Evolutionary conservation across 768 basidiomycete genomes (phyloP).

Genomic region (Fomitopsis serialis): DNA sequence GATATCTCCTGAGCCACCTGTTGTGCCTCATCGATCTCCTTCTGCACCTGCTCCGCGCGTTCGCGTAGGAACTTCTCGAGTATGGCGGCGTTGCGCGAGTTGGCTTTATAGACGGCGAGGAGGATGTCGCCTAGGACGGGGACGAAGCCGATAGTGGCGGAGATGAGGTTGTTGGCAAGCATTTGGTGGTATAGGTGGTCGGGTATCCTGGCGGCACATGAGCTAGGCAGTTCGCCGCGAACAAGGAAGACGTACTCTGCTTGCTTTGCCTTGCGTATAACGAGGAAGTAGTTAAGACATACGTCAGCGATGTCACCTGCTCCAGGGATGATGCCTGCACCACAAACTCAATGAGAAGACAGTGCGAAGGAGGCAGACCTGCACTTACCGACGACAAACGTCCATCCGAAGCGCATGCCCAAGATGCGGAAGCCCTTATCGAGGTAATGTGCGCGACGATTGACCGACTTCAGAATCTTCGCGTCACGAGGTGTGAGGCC

Average conservation of each 20-base stretch:
- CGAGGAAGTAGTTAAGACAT: conserved; percentile 65
- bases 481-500: conserved; percentile 76
- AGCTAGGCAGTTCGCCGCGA: background rate
- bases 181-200: conserved; percentile 66
- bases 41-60: conserved; percentile 67
- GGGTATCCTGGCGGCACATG: conserved; percentile 33
- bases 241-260: conserved; percentile 46
- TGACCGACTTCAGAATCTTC: conserved; percentile 67
- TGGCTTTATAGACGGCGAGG: conserved; percentile 78
- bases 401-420: conserved; percentile 84
- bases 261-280: conserved; percentile 69
- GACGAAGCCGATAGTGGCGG: conserved; percentile 58
- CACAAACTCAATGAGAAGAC: background rate
- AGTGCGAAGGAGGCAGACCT: background rate
- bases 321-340: conserved; percentile 56
- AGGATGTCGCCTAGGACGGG: conserved; percentile 74
- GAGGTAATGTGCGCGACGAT: conserved; percentile 75
- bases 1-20: background rate
- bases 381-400: conserved; percentile 59
- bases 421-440: conserved; percentile 82
- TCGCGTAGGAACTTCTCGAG: conserved; percentile 81
- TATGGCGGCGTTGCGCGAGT: conserved; percentile 82
- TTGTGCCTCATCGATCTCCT: conserved; percentile 5
- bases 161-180: conserved; percentile 71
- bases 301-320: conserved; percentile 64